Percentiles rank a stretch among this genome's conserved stretches.
phyloP scores from a whole-genome alignment of 148 eudicot species.

The Camellia granthamiana region DNA sequence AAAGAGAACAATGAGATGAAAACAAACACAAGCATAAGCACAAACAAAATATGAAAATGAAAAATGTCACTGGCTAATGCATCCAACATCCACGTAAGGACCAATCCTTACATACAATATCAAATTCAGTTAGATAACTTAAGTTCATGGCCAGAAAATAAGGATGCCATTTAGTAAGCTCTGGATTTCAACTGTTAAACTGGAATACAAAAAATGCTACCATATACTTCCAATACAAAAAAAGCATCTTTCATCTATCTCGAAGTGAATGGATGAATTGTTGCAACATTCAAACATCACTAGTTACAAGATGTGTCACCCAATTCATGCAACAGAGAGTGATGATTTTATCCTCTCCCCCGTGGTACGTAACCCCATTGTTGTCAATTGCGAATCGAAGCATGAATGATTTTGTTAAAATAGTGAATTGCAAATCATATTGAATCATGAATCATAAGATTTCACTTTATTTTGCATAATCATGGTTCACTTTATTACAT shows the following conservation, averaged over 20 bases:
- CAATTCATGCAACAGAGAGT: too few relatives aligned
- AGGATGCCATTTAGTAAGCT: background rate
- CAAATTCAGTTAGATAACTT: background rate
- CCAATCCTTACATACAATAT: background rate
- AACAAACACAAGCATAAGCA: background rate
- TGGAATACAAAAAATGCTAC: background rate
- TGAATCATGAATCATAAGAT: too few relatives aligned
- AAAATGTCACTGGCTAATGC: background rate
- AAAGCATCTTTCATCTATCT: background rate
- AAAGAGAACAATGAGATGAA: background rate
- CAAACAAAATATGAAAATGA: background rate
- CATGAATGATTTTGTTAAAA: too few relatives aligned
- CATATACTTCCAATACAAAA: background rate
- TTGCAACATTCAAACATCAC: background rate
- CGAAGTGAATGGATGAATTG: background rate
- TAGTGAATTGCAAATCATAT: too few relatives aligned
- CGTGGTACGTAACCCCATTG: too few relatives aligned
- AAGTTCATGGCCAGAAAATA: background rate
- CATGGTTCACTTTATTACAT: too few relatives aligned
- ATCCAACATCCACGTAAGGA: background rate
- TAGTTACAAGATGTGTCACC: too few relatives aligned
- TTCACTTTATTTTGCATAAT: too few relatives aligned
- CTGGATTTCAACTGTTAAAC: background rate
- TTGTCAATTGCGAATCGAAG: too few relatives aligned
- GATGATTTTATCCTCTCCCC: too few relatives aligned